Conservation (phyloP, 352 stramenopile genomes). For the Pseudoperonospora humuli region DNA sequence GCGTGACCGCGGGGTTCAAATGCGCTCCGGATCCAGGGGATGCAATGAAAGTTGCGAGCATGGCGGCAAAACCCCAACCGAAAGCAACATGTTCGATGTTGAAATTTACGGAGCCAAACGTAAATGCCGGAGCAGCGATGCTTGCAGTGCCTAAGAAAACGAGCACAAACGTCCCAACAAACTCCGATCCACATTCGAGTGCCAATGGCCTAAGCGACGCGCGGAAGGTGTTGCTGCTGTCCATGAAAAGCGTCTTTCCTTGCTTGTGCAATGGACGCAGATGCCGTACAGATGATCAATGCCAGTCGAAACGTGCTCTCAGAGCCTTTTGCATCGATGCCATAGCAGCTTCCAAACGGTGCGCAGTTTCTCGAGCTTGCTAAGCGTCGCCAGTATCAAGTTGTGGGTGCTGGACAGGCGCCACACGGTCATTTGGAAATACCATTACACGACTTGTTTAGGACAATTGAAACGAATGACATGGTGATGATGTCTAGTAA, state of each 20-base stretch:
- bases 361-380: constrained; percentile 15
- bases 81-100: constrained; percentile 14
- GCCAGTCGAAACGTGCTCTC: background rate
- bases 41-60: constrained; percentile 42
- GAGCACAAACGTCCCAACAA: constrained; percentile 32
- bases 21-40: constrained; percentile 48
- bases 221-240: constrained; percentile 8
- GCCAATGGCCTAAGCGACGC: constrained; percentile 16
- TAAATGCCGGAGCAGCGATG: constrained; percentile 15
- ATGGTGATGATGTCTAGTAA: too few species aligned
- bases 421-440: background rate
- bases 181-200: constrained; percentile 32
- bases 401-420: constrained; percentile 18
- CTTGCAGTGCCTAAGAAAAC: constrained; percentile 31
- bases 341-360: too few species aligned
- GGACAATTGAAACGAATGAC: constrained; percentile 3
- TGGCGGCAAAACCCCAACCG: constrained; percentile 35
- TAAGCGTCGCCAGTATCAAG: constrained; percentile 16
- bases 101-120: constrained; percentile 3
- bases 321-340: constrained; percentile 8
- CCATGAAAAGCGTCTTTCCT: constrained; percentile 2
- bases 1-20: constrained; percentile 59
- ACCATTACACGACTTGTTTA: too few species aligned
- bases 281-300: constrained; percentile 10
- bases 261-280: constrained; percentile 9